Percentiles rank a stretch among this genome's conserved stretches.
Conservation (phyloP, 176 grass and related monocot species). For the Leersia perrieri region DNA sequence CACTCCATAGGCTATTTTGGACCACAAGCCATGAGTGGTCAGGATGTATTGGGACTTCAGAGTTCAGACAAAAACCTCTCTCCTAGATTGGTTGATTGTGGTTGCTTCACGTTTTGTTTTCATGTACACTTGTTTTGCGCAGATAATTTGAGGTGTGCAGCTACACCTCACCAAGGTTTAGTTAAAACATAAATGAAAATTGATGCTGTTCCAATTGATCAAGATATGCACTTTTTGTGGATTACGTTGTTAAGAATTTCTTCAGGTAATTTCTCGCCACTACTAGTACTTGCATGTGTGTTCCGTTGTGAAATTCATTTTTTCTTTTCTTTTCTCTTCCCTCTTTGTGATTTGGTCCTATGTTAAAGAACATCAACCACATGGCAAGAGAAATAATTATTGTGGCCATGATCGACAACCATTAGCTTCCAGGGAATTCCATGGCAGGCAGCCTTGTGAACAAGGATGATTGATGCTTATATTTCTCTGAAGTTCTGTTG, state of each 20-base stretch:
- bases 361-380: constrained; percentile 11
- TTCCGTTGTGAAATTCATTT: background rate
- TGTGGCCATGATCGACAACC: background rate
- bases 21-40: constrained; percentile 42
- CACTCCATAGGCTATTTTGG: constrained; percentile 26
- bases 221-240: too few species aligned
- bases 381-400: background rate
- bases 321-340: background rate
- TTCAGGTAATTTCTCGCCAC: background rate
- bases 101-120: background rate
- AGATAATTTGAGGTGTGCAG: background rate
- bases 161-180: background rate
- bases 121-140: background rate
- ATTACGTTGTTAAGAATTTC: too few species aligned
- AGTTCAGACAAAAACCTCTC: background rate
- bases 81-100: background rate
- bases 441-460: background rate
- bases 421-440: background rate
- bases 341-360: background rate
- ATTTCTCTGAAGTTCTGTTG: background rate
- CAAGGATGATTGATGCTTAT: background rate
- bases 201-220: too few species aligned
- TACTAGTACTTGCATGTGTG: background rate
- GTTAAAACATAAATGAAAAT: background rate
- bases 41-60: constrained; percentile 11